These are phyloP conservation scores for Magnusiomyces fungicola DNA, from an alignment of 1,139 yeast genomes.

Conservation along the genomic window DNA sequence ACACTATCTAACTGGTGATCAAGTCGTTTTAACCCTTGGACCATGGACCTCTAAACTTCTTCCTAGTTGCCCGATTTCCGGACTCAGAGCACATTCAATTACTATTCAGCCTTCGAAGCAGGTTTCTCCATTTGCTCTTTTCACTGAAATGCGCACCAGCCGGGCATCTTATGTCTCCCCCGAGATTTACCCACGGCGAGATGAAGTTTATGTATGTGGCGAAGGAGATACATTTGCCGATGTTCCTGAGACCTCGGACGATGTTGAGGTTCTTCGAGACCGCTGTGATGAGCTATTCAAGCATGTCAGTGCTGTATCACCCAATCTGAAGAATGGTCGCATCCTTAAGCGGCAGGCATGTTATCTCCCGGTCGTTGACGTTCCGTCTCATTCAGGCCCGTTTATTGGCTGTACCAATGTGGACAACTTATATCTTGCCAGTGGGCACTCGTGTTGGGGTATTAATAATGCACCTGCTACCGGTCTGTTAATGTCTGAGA, in stretches of 20 bases:
- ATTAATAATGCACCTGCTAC: constrained; percentile 97
- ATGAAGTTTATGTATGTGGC: constrained; percentile 95
- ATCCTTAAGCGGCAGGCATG: constrained; percentile 88
- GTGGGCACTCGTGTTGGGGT: constrained; percentile 99
- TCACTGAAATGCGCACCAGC: constrained; percentile 75
- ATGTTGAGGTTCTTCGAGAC: constrained; percentile 78
- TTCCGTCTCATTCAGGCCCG: constrained; percentile 89
- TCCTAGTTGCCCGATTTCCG: constrained; percentile 89
- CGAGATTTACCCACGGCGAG: constrained; percentile 89
- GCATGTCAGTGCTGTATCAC: constrained; percentile 73
- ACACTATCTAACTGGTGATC: constrained; percentile 49
- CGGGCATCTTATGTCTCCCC: constrained; percentile 67
- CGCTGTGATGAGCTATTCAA: constrained; percentile 83
- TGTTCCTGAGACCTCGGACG: constrained; percentile 90
- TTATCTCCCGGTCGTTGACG: constrained; percentile 88
- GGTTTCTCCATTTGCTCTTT: constrained; percentile 88
- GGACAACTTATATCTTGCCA: constrained; percentile 65
- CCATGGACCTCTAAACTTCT: constrained; percentile 93
- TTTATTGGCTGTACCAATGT: constrained; percentile 90
- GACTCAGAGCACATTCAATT: constrained; percentile 89
- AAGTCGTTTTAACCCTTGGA: constrained; percentile 80
- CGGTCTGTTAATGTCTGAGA: constrained; percentile 84
- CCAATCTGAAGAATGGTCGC: constrained; percentile 64
- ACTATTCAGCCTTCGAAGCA: constrained; percentile 68
- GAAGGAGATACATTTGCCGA: constrained; percentile 90